Evolutionary conservation across 23 red algal species (phyloP), one percentile per base, ranked within the genome.

Genomic region (Rhodosorus marinus): DNA sequence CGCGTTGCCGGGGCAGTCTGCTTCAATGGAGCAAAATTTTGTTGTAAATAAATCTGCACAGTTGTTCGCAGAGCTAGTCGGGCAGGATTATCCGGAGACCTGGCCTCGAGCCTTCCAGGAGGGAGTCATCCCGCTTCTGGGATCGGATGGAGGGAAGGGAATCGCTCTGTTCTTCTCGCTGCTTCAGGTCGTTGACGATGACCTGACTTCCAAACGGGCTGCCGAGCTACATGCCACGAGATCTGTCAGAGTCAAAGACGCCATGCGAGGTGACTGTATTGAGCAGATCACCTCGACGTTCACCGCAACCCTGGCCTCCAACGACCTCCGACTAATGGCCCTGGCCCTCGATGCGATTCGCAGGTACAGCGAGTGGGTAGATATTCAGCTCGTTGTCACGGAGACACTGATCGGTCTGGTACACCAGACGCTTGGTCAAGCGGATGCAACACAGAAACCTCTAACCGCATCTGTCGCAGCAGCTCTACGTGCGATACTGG

Each of bases 1-100:
- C 6, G 25, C n/a, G 26, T 26, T 31, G 35, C 19, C 62, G 20
- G 33, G 8, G 7, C 24, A 17, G 1, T n/a, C 30, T 8, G 30
- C 24, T 5, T 21, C 11, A 0, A 43, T 51, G 1, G 36, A 53
- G 0, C 75, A 69, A 8, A 42, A 24, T 4, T 92, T 69, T 50
- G 30, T 92, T 49, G 52, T 57, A 11, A 92, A 92, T 58, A 92
- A 92, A 51, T 40, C 71, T n/a, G 60, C 72, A 6, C 82, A 92
- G 57, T 55, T 92, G 31, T 31, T 76, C 20, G 70, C 68, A 2
- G 52, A 65, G 1, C 35, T 92, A 20, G 42, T 92, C 43, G 62
- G 58, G 21, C 41, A 33, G 33, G 82, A 92, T 42, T 92, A 92
- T 40, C 82, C 82, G 5, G 54, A 69, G n/a, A 26, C 29, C 4